Conservation (phyloP, 208 protist species). For the Crithidia brevicula region DNA sequence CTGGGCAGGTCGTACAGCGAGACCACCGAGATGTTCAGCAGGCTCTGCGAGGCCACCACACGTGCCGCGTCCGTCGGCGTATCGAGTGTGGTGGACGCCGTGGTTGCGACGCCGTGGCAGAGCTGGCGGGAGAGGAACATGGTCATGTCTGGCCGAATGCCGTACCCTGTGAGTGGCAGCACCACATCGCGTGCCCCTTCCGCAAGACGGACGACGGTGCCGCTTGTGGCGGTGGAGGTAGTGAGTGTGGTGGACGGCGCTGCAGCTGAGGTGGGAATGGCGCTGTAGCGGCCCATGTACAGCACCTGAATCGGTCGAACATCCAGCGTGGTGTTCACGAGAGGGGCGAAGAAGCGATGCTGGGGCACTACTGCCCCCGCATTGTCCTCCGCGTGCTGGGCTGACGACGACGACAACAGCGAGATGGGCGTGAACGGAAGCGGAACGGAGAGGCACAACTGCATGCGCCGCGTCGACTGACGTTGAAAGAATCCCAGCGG, state of each 20-base stretch:
- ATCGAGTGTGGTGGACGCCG: not conserved
- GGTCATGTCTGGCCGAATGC: constrained; percentile 58
- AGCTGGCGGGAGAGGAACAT: constrained; percentile 52
- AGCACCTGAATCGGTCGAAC: constrained; percentile 51
- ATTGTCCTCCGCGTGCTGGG: not conserved
- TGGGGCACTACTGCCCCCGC: constrained; percentile 18
- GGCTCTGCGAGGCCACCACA: constrained; percentile 39
- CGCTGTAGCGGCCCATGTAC: constrained; percentile 63
- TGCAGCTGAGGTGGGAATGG: constrained; percentile 9
- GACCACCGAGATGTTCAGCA: constrained; percentile 61
- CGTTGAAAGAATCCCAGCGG: constrained; percentile 55
- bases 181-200: constrained; percentile 57
- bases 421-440: constrained; percentile 39
- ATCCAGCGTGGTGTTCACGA: constrained; percentile 43
- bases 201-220: constrained; percentile 48
- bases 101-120: constrained; percentile 33
- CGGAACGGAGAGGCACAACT: constrained; percentile 75
- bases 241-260: not conserved
- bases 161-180: constrained; percentile 69
- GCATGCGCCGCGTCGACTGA: constrained; percentile 57
- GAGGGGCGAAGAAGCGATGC: constrained; percentile 30
- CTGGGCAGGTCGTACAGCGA: constrained; percentile 67
- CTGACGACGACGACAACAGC: not conserved
- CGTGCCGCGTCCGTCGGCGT: not conserved
- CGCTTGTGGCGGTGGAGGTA: constrained; percentile 15